Evolutionary conservation across 1,284 basidiomycete genomes (phyloP).

Genomic region (Papiliotrema terrestris): DNA sequence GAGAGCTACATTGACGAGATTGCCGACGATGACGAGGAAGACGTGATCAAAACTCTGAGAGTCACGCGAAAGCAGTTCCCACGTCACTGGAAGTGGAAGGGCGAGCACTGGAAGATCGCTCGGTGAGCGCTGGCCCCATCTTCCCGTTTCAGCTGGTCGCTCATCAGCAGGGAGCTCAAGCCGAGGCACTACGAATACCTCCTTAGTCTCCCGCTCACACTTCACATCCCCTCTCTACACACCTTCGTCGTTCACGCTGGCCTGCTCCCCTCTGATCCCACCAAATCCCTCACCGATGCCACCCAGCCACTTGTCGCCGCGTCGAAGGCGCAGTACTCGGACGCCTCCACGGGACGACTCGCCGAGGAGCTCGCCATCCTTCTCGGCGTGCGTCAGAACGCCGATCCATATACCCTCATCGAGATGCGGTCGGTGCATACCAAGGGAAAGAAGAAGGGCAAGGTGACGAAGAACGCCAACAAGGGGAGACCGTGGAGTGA

Average conservation of each 20-base stretch:
- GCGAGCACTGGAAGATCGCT: conserved; percentile 72
- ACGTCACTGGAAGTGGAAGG: conserved; percentile 64
- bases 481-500: conserved; percentile 69
- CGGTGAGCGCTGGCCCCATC: conserved; percentile 43
- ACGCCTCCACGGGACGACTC: conserved; percentile 9
- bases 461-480: conserved; percentile 57
- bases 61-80: conserved; percentile 31
- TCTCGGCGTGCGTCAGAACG: conserved; percentile 65
- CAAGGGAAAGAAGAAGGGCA: conserved; percentile 47
- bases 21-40: conserved; percentile 11
- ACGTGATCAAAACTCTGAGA: conserved; percentile 9
- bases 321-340: conserved; percentile 6
- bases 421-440: conserved; percentile 69
- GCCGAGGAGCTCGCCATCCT: conserved; percentile 56
- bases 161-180: conserved; percentile 46
- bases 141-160: conserved; percentile 1
- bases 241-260: conserved; percentile 79
- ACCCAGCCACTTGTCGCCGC: conserved; percentile 59
- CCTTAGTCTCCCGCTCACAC: conserved; percentile 62
- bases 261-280: conserved; percentile 66
- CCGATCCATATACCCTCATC: conserved; percentile 65
- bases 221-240: conserved; percentile 74
- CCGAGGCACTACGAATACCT: conserved; percentile 62
- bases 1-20: conserved; percentile 23
- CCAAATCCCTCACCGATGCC: conserved; percentile 49